Percentiles rank a stretch among this genome's conserved stretches.
These are phyloP conservation scores for Pseudogymnoascus sp. DNA, from an alignment of 2,329 filamentous ascomycete species.

Conservation along the genomic window DNA sequence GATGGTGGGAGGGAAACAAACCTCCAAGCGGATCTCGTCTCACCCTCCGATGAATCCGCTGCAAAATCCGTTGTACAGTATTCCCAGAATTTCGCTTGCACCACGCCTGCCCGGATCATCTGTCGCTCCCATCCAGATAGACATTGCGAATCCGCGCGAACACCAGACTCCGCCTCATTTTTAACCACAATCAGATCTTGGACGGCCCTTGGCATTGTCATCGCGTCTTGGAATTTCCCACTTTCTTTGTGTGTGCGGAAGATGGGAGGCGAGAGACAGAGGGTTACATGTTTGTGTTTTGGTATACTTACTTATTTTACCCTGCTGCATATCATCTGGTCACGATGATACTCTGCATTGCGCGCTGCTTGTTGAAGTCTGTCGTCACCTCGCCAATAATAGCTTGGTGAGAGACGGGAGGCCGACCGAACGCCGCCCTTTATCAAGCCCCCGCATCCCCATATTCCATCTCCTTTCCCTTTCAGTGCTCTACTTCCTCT, in stretches of 20 bases:
- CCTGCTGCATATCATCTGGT: conserved; percentile 2
- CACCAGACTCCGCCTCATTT: background rate
- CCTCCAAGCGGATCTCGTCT: background rate
- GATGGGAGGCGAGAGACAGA: background rate
- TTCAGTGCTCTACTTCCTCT: background rate
- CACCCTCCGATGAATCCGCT: background rate
- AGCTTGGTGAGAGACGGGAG: background rate
- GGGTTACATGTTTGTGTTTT: background rate
- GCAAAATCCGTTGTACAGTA: background rate
- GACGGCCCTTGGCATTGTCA: background rate
- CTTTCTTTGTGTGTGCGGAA: background rate
- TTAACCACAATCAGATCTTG: background rate
- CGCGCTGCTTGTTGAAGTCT: background rate
- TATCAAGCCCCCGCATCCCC: background rate
- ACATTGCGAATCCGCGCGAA: background rate
- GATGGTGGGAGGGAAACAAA: background rate
- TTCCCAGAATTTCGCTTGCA: background rate
- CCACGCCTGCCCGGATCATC: background rate
- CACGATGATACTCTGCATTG: background rate
- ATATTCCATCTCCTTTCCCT: background rate
- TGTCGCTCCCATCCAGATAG: background rate
- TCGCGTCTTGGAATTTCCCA: background rate
- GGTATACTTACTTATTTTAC: background rate
- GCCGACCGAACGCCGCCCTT: background rate
- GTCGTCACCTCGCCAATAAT: background rate